A percentile compares a stretch with the other conserved stretches of the same genome.
These are phyloP conservation scores for Trifolium pratense DNA, from an alignment of 306 rosid species.

Conservation along the genomic window DNA sequence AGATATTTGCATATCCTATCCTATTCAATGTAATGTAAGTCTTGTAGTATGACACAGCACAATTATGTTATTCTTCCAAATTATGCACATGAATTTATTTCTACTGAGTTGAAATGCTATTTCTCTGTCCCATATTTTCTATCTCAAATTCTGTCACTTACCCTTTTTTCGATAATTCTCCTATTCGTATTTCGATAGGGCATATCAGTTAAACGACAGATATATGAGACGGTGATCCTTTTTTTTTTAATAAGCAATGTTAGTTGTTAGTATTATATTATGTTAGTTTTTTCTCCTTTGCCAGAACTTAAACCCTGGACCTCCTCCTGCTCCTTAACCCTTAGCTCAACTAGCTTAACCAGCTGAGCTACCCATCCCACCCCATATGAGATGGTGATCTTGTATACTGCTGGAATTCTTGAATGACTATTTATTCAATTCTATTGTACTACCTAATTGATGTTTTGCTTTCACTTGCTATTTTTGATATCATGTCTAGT, in stretches of 20 bases:
- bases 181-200: too few species aligned
- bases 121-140: background rate
- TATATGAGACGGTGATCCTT: too few species aligned
- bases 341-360: too few species aligned
- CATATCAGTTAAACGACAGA: too few species aligned
- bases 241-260: too few species aligned
- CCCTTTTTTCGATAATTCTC: background rate
- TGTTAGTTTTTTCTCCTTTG: too few species aligned
- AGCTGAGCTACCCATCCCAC: too few species aligned
- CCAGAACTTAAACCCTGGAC: too few species aligned
- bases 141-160: background rate
- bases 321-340: too few species aligned
- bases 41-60: conserved; percentile 3
- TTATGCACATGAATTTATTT: conserved; percentile 24
- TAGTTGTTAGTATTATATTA: too few species aligned
- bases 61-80: background rate
- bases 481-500: background rate
- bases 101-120: background rate
- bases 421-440: background rate
- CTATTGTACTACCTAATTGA: background rate
- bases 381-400: too few species aligned
- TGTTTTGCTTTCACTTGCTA: background rate
- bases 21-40: conserved; percentile 29
- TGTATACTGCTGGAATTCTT: background rate
- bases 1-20: conserved; percentile 34